Conservation (phyloP, 1,284 basidiomycete genomes). For the Austropuccinia psidii region DNA sequence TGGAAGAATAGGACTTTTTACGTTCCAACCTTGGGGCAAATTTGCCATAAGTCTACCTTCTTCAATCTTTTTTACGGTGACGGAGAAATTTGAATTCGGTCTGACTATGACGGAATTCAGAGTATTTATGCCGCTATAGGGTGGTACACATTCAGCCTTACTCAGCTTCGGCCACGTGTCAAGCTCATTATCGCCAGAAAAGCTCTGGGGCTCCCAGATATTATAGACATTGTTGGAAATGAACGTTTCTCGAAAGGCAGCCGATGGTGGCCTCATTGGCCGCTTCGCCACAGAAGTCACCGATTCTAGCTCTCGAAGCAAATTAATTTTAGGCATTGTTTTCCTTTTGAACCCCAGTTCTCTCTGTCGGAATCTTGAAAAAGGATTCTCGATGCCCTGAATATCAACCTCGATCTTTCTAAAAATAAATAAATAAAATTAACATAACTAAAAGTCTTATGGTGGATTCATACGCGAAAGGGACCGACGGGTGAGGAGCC, state of each 20-base stretch:
- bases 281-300: background rate
- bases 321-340: background rate
- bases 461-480: background rate
- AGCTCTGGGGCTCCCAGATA: conserved; percentile 8
- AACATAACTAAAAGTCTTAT: background rate
- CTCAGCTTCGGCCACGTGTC: too few relatives aligned
- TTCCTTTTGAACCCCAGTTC: background rate
- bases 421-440: background rate
- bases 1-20: too few relatives aligned
- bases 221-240: background rate
- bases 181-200: too few relatives aligned
- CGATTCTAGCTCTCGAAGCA: conserved; percentile 3
- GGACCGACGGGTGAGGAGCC: conserved; percentile 15
- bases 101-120: too few relatives aligned
- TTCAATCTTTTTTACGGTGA: too few relatives aligned
- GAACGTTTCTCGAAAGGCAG: too few relatives aligned
- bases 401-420: background rate
- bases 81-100: too few relatives aligned
- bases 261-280: too few relatives aligned
- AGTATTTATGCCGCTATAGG: too few relatives aligned
- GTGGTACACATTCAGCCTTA: too few relatives aligned
- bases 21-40: too few relatives aligned
- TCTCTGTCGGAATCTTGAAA: background rate
- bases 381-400: background rate
- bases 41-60: too few relatives aligned